Evolutionary conservation across 2,329 filamentous ascomycete species (phyloP).

Genomic region (Sclerotinia spermophila): DNA sequence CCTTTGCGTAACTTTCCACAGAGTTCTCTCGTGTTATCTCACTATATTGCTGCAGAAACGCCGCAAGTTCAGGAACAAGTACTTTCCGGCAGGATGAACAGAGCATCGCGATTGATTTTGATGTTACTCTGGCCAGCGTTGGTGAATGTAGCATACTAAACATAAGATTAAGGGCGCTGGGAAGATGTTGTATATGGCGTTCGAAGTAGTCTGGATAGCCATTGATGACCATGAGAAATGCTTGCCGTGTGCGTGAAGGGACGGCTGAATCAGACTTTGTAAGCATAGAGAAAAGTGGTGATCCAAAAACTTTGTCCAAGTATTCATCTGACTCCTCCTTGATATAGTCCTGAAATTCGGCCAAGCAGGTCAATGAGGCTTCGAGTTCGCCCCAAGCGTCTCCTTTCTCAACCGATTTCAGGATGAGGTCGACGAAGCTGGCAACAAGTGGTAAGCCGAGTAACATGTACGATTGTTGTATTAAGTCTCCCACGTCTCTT

Average conservation of each 20-base stretch:
- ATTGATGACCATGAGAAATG: slow-evolving; percentile 66
- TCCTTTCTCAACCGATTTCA: slow-evolving; percentile 44
- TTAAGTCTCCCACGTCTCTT: slow-evolving; percentile 73
- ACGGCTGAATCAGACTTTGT: slow-evolving; percentile 49
- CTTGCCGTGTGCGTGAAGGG: slow-evolving; percentile 61
- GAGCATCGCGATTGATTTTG: slow-evolving; percentile 69
- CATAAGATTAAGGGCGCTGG: slow-evolving; percentile 68
- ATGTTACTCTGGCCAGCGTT: slow-evolving; percentile 62
- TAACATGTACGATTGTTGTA: slow-evolving; percentile 67
- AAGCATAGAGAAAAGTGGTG: slow-evolving; percentile 54
- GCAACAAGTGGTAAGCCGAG: slow-evolving; percentile 54
- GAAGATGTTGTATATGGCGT: slow-evolving; percentile 62
- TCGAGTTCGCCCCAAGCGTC: slow-evolving; percentile 58
- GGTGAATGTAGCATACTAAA: slow-evolving; percentile 65
- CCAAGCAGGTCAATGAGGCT: slow-evolving; percentile 59
- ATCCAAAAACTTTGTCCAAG: slow-evolving; percentile 59
- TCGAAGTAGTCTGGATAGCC: slow-evolving; percentile 75
- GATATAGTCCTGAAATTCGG: slow-evolving; percentile 63
- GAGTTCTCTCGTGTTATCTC: slow-evolving; percentile 56
- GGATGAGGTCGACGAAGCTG: slow-evolving; percentile 53
- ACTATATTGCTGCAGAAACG: slow-evolving; percentile 69
- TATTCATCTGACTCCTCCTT: slow-evolving; percentile 55
- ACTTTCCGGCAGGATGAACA: slow-evolving; percentile 71
- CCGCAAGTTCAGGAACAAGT: slow-evolving; percentile 62
- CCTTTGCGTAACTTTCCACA: slow-evolving; percentile 66